These are phyloP conservation scores for Fusarium odoratissimum DNA, from an alignment of 2,329 filamentous ascomycete genomes.

Conservation along the genomic window DNA sequence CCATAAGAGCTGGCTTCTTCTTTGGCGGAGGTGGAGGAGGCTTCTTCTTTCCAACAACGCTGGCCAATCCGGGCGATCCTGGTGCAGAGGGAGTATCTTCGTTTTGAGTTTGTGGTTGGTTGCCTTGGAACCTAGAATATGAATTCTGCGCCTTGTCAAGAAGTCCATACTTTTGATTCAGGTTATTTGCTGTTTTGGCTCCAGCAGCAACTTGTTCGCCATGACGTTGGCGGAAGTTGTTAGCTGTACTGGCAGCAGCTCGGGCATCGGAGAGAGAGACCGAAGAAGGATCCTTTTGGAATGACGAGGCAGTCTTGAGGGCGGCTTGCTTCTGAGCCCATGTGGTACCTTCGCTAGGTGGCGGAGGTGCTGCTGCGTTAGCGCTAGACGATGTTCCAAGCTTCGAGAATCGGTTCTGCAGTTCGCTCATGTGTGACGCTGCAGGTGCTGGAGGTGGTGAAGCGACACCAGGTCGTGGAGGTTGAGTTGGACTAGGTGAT, in stretches of 20 bases:
- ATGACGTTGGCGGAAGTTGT: conserved; percentile 77
- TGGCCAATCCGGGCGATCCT: conserved; percentile 22
- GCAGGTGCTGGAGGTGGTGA: conserved; percentile 31
- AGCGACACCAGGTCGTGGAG: conserved; percentile 40
- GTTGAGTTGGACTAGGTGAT: conserved; percentile 45
- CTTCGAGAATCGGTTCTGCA: conserved; percentile 75
- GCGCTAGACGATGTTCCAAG: conserved; percentile 54
- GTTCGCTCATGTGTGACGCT: conserved; percentile 67
- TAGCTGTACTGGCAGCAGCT: conserved; percentile 69
- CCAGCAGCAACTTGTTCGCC: conserved; percentile 74
- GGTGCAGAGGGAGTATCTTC: conserved; percentile 12
- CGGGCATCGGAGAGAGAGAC: conserved; percentile 70
- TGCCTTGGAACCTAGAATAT: conserved; percentile 34
- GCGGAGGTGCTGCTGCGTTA: conserved; percentile 32
- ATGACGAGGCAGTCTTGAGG: conserved; percentile 67
- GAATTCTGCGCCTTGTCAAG: conserved; percentile 51
- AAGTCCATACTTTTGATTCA: conserved; percentile 73
- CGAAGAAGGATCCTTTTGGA: conserved; percentile 70
- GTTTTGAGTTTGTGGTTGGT: conserved; percentile 33
- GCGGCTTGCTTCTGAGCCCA: conserved; percentile 75
- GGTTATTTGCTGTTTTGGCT: conserved; percentile 64
- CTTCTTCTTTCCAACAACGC: conserved; percentile 62
- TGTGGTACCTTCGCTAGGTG: conserved; percentile 65
- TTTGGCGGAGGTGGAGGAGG: conserved; percentile 64
- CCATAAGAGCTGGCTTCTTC: conserved; percentile 60